phyloP scores from a whole-genome alignment of 2,329 filamentous ascomycete genomes.

The Diaporthe citrichinensis region DNA sequence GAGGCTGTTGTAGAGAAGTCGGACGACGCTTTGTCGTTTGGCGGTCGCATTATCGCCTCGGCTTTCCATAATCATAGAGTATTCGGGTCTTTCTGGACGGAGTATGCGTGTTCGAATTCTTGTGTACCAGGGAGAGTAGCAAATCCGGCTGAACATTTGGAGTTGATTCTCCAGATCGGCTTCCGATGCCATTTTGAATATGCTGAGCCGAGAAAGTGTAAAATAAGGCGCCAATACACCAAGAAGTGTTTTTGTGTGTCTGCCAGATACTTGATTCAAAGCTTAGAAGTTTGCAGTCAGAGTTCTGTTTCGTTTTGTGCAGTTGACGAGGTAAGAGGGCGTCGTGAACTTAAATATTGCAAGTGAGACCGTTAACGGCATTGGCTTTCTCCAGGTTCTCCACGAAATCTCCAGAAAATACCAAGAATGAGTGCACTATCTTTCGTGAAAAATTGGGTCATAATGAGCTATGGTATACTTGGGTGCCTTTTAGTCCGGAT shows the following conservation, averaged over 20 bases:
- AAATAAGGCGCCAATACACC: background rate
- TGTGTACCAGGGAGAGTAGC: background rate
- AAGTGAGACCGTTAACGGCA: background rate
- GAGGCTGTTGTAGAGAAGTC: background rate
- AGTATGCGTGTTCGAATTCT: background rate
- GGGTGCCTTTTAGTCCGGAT: background rate
- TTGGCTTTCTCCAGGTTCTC: background rate
- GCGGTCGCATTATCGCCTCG: background rate
- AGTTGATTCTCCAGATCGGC: background rate
- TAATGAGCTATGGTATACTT: too few species aligned
- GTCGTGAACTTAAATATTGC: background rate
- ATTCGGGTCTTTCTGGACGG: constrained; percentile 11
- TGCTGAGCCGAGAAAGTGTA: background rate
- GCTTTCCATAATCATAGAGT: background rate
- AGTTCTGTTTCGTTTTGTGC: background rate
- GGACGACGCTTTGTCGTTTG: background rate
- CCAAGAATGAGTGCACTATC: background rate
- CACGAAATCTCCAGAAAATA: background rate
- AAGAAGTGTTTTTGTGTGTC: rapidly evolving
- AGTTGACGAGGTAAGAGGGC: background rate
- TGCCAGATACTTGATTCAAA: rapidly evolving
- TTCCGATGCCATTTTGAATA: background rate
- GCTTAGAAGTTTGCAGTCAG: background rate
- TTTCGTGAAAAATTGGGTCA: background rate
- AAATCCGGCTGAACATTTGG: background rate